Base-by-base conservation (phyloP, 2,329 filamentous ascomycete species). In the Nemania diffusa region DNA sequence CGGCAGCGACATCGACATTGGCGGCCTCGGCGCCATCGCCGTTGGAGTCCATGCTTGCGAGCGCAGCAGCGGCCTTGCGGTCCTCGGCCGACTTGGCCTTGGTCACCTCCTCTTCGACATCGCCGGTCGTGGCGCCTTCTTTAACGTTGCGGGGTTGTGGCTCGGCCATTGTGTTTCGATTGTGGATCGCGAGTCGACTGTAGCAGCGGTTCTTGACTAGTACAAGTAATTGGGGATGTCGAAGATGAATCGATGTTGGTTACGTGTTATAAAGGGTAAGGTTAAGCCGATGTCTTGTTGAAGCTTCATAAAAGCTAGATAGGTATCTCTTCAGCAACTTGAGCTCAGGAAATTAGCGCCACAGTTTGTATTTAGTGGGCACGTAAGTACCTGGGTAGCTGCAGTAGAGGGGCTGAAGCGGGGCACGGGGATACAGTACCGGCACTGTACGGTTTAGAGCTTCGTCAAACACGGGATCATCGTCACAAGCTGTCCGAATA, bases 21-120 rank as follows among this genome's bases (percentile, higher is more conserved):
- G 82, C 79, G 2, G 80, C 75, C 20, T 79, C 75, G 37, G 77
- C 74, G 51, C 84, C 81, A 32, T 86, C 83, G 55, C 84, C 83
- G 42, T 80, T 78, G 50, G 82, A 44, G 17, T 71, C 91, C 72
- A 94, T 88, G 68, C 85, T 87, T 55, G 90, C 91, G 67, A 94
- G 87, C 32, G 91, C 92, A 6, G 89, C 90, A 46, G 90, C 90
- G 52, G 91, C 90, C 80, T 93, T 93, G 79, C 91, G 89, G 81
- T 93, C 91, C 79, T 93, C 91, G 75, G 91, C 91, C 48, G 87
- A 88, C 79, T 90, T 91, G 75, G 86, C 85, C 64, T 81, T 79
- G 29, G 56, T 60, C 37, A 84, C 79, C 73, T 88, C 86, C 68
- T 89, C 87, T 64, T 89, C 87, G 69, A 85, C 82, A 69, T 89